Conservation (phyloP, 108 stramenopile species). For the Mediolabrus comicus region DNA sequence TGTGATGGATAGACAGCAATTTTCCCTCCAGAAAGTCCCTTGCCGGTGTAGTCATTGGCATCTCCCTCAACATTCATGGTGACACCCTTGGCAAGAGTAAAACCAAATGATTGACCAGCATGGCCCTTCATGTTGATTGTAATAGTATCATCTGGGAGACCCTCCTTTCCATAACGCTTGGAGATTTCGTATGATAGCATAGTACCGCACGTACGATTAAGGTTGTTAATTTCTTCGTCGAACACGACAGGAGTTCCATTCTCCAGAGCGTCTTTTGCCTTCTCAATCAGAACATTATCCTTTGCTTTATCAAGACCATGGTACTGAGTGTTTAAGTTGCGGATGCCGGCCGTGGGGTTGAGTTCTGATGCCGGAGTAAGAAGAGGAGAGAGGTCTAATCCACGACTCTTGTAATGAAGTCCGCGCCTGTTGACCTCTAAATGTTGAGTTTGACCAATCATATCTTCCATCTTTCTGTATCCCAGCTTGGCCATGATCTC, state of each 20-base stretch:
- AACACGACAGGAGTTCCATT: constrained; percentile 79
- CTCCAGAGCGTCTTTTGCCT: constrained; percentile 82
- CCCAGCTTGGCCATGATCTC: constrained; percentile 95
- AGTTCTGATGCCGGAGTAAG: constrained; percentile 91
- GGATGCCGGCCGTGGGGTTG: constrained; percentile 84
- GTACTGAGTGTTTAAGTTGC: constrained; percentile 79
- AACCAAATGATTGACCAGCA: constrained; percentile 95
- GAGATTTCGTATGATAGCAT: constrained; percentile 93
- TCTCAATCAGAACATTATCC: constrained; percentile 86
- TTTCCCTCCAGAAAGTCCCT: constrained; percentile 97
- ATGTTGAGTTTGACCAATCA: constrained; percentile 94
- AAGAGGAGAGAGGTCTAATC: constrained; percentile 91
- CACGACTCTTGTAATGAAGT: constrained; percentile 95
- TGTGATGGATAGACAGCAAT: constrained; percentile 79
- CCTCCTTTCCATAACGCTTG: constrained; percentile 87
- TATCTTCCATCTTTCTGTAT: constrained; percentile 92
- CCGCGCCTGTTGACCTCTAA: constrained; percentile 87
- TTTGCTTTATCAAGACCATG: constrained; percentile 84
- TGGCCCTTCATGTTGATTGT: constrained; percentile 90
- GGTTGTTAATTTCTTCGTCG: constrained; percentile 83
- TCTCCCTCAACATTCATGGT: constrained; percentile 93
- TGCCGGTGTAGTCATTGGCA: constrained; percentile 96
- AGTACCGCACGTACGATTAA: constrained; percentile 94
- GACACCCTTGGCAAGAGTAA: constrained; percentile 93
- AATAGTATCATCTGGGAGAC: constrained; percentile 95